phyloP scores from a whole-genome alignment of 331 rosid genomes.

The Malus hybrid region DNA sequence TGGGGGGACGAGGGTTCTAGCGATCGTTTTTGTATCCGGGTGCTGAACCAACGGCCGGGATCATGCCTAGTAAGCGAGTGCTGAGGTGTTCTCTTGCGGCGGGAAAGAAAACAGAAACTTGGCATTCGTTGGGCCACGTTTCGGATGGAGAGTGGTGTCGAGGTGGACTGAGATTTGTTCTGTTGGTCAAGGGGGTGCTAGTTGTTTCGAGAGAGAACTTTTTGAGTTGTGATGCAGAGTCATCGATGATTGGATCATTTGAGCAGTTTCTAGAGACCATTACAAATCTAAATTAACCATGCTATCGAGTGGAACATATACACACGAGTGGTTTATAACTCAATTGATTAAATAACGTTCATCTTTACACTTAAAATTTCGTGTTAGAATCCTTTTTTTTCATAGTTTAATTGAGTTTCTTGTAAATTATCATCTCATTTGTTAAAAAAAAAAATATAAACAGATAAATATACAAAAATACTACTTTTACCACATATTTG shows the following conservation, averaged over 20 bases:
- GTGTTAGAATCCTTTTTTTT: rapidly evolving
- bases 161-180: not conserved
- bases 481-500: too few relatives aligned
- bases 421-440: too few relatives aligned
- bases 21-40: not conserved
- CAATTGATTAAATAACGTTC: too few relatives aligned
- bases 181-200: not conserved
- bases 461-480: too few relatives aligned
- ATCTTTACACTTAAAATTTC: too few relatives aligned
- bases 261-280: not conserved
- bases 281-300: too few relatives aligned
- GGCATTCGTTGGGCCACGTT: not conserved
- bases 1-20: not conserved
- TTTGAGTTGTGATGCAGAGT: not conserved
- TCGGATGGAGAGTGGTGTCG: not conserved
- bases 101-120: not conserved
- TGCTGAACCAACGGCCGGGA: not conserved
- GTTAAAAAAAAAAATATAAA: too few relatives aligned
- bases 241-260: not conserved
- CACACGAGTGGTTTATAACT: too few relatives aligned
- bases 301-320: too few relatives aligned
- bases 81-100: not conserved
- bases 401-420: too few relatives aligned
- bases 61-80: not conserved
- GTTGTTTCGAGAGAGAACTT: not conserved